Conservation (phyloP, 2,329 filamentous ascomycete genomes). For the Penicillium sp. region DNA sequence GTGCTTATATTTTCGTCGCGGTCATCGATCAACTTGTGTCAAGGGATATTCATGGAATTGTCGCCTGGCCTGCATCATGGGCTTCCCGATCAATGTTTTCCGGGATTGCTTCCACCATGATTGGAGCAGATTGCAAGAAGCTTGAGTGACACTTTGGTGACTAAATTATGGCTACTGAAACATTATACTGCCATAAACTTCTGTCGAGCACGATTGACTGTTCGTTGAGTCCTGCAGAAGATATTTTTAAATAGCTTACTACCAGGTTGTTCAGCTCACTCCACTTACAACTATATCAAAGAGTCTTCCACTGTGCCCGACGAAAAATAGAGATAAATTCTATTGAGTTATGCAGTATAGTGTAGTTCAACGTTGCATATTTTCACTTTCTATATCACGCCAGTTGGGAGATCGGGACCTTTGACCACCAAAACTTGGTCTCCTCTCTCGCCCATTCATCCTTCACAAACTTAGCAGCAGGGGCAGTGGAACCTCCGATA, state of each 20-base stretch:
- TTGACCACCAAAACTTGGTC: slow-evolving; percentile 50
- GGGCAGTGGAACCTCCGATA: slow-evolving; percentile 43
- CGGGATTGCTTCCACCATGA: not conserved
- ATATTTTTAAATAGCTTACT: not conserved
- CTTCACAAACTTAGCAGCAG: slow-evolving; percentile 41
- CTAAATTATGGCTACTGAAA: not conserved
- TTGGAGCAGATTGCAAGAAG: not conserved
- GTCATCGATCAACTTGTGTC: slow-evolving; percentile 21
- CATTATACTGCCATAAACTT: not conserved
- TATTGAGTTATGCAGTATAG: not conserved
- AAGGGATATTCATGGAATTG: not conserved
- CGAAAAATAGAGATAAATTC: not conserved
- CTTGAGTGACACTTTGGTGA: not conserved
- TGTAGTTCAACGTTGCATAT: not conserved
- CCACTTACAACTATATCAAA: not conserved
- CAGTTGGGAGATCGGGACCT: slow-evolving; percentile 30
- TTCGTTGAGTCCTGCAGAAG: not conserved
- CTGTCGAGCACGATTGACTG: too few species aligned
- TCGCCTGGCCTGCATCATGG: slow-evolving; percentile 24
- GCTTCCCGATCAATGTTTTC: slow-evolving; percentile 18
- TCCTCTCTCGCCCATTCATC: slow-evolving; percentile 47
- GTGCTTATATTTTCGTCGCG: slow-evolving; percentile 23
- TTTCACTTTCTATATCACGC: slow-evolving; percentile 1
- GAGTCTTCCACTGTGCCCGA: not conserved
- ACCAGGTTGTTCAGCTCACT: not conserved